These are phyloP conservation scores for Orbilia quercus DNA, from an alignment of 2,329 filamentous ascomycete species.

Conservation along the genomic window DNA sequence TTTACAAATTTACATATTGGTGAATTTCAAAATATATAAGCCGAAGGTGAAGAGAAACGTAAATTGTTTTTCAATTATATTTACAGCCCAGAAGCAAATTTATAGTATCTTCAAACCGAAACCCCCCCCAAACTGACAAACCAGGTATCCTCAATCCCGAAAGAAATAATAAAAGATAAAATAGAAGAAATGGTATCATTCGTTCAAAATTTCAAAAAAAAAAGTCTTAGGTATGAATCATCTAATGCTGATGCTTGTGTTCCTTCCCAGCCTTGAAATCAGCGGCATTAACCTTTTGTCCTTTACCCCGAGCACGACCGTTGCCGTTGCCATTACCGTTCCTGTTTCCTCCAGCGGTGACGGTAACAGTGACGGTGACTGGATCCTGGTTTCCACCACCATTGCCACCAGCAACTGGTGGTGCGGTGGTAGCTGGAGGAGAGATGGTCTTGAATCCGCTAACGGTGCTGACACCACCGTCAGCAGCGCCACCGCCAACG, in stretches of 20 bases:
- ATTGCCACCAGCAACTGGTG: conserved; percentile 1
- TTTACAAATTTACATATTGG: too few species aligned
- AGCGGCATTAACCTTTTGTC: background rate
- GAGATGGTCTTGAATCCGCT: too few species aligned
- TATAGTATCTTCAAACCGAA: conserved; percentile 9
- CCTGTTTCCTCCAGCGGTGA: conserved; percentile 10
- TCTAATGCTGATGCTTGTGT: conserved; percentile 14
- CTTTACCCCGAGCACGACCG: conserved; percentile 6
- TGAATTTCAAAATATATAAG: too few species aligned
- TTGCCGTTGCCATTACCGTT: too few species aligned
- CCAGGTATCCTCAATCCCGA: background rate
- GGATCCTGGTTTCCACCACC: background rate
- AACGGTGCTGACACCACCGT: too few species aligned
- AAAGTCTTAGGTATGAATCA: conserved; percentile 2
- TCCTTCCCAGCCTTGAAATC: conserved; percentile 14
- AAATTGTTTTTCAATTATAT: conserved; percentile 20
- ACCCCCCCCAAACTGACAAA: conserved; percentile 20
- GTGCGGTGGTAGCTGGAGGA: too few species aligned
- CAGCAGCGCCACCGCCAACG: conserved; percentile 3
- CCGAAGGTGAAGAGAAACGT: background rate
- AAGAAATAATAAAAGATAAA: conserved; percentile 10
- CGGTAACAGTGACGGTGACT: conserved; percentile 10
- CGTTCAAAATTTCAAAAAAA: conserved; percentile 2
- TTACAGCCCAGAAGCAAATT: background rate
- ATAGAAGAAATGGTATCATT: conserved; percentile 13